Conservation (phyloP, 768 basidiomycete genomes). For the Jaapia argillacea region DNA sequence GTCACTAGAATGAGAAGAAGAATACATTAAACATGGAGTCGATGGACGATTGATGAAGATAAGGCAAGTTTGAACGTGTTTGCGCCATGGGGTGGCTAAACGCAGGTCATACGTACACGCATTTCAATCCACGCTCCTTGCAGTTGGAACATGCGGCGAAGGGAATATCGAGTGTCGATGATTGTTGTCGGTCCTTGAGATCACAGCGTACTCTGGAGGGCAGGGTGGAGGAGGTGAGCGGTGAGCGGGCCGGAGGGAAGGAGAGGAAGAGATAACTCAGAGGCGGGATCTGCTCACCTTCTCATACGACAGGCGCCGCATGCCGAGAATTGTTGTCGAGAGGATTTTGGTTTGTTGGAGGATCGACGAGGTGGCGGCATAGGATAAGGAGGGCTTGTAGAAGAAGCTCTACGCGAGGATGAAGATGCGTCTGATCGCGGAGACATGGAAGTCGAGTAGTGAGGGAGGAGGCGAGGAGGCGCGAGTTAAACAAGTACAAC, state of each 20-base stretch:
- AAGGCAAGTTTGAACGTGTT: conserved; percentile 2
- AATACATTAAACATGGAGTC: conserved; percentile 4
- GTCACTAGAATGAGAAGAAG: conserved; percentile 40
- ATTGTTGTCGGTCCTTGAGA: conserved; percentile 69
- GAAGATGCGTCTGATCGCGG: conserved; percentile 21
- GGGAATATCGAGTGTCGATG: conserved; percentile 30
- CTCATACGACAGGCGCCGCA: conserved; percentile 91
- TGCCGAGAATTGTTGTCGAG: conserved; percentile 82
- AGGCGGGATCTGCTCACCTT: too few species aligned
- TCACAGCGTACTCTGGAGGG: conserved; percentile 80
- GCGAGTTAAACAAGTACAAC: conserved; percentile 11
- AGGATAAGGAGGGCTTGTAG: conserved; percentile 19
- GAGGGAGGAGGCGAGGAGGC: conserved; percentile 16
- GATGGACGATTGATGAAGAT: conserved; percentile 1
- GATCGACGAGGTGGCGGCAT: conserved; percentile 22
- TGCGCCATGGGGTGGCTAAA: background rate
- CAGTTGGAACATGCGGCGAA: conserved; percentile 76
- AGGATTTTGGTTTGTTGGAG: conserved; percentile 53
- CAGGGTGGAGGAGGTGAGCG: background rate
- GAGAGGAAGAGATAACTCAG: too few species aligned
- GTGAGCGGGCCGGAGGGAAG: conserved; percentile 1
- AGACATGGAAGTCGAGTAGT: conserved; percentile 37
- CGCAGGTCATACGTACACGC: conserved; percentile 58
- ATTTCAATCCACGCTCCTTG: conserved; percentile 79
- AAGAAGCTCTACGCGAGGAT: conserved; percentile 19